phyloP scores from a whole-genome alignment of 2,329 filamentous ascomycete genomes.

The Colletotrichum magnum region DNA sequence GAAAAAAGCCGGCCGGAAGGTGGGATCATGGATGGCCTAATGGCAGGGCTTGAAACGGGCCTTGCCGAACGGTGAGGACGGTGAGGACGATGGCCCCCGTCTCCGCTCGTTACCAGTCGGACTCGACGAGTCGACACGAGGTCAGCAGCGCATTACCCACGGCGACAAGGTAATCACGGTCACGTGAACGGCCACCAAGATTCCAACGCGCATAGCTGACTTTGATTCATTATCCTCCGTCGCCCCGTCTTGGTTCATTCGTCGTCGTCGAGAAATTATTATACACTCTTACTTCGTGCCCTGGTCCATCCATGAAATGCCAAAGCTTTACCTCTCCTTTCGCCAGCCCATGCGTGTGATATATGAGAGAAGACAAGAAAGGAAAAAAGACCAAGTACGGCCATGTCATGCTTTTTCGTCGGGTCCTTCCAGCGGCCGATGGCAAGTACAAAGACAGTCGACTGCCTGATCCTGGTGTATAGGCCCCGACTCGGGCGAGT shows the following conservation, averaged over 20 bases:
- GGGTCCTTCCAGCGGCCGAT: constrained; percentile 41
- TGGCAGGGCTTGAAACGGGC: no score
- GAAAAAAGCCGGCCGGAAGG: no score
- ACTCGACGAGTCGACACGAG: no score
- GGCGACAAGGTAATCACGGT: no score
- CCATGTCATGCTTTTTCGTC: constrained; percentile 33
- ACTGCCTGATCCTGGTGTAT: constrained; percentile 23
- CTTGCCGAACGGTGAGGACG: no score
- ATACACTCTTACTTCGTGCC: constrained; percentile 38
- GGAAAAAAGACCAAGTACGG: constrained; percentile 13
- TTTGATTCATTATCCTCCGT: no score
- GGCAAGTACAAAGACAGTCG: constrained; percentile 29
- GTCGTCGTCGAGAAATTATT: constrained; percentile 35
- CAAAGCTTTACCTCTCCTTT: constrained; percentile 29
- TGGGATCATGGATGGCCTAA: no score
- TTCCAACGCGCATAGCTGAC: no score
- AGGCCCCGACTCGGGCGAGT: constrained; percentile 14
- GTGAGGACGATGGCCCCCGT: no score
- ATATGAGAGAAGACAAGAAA: neutral
- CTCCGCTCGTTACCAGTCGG: no score
- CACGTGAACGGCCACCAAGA: no score
- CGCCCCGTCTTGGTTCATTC: constrained; percentile 29
- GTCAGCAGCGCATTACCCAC: no score
- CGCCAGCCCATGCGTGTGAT: constrained; percentile 37
- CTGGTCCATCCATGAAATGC: constrained; percentile 23